Evolutionary conservation across 2,329 filamentous ascomycete species (phyloP).

Genomic region (Neofusicoccum umdonicola): DNA sequence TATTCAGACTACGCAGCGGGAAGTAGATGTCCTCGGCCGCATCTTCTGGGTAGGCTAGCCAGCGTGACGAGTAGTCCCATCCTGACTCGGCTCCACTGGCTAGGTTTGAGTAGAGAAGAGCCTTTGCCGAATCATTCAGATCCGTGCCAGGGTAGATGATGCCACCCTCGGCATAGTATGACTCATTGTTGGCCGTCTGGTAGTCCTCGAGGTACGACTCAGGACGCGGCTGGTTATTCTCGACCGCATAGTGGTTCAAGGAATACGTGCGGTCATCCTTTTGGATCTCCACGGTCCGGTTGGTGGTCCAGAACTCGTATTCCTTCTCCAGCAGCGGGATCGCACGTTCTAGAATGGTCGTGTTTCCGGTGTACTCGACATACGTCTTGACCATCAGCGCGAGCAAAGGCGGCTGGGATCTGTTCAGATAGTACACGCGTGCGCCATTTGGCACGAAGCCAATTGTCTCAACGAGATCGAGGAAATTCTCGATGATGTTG

Average conservation of each 20-base stretch:
- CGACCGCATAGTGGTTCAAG: constrained; percentile 60
- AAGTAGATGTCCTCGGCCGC: constrained; percentile 62
- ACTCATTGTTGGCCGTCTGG: constrained; percentile 61
- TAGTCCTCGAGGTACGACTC: constrained; percentile 68
- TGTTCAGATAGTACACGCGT: constrained; percentile 66
- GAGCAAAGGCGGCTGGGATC: constrained; percentile 65
- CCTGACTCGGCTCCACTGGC: constrained; percentile 65
- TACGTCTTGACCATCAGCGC: constrained; percentile 66
- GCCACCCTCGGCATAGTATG: constrained; percentile 60
- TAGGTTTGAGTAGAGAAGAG: constrained; percentile 58
- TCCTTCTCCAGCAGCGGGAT: constrained; percentile 63
- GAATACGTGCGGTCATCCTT: constrained; percentile 50
- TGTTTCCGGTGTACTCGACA: constrained; percentile 64
- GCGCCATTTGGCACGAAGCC: constrained; percentile 69
- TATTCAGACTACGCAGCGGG: constrained; percentile 63
- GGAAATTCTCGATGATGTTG: constrained; percentile 69
- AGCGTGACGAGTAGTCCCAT: constrained; percentile 63
- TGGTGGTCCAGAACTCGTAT: constrained; percentile 61
- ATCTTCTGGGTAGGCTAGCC: constrained; percentile 57
- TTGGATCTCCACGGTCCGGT: constrained; percentile 57
- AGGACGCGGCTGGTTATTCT: constrained; percentile 64
- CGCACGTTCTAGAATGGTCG: constrained; percentile 58
- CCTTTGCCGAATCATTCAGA: constrained; percentile 55
- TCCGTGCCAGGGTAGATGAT: constrained; percentile 56
- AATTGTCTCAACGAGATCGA: constrained; percentile 63